Evolutionary conservation across 2,329 filamentous ascomycete genomes (phyloP).

Genomic region (Colletotrichum filicis): DNA sequence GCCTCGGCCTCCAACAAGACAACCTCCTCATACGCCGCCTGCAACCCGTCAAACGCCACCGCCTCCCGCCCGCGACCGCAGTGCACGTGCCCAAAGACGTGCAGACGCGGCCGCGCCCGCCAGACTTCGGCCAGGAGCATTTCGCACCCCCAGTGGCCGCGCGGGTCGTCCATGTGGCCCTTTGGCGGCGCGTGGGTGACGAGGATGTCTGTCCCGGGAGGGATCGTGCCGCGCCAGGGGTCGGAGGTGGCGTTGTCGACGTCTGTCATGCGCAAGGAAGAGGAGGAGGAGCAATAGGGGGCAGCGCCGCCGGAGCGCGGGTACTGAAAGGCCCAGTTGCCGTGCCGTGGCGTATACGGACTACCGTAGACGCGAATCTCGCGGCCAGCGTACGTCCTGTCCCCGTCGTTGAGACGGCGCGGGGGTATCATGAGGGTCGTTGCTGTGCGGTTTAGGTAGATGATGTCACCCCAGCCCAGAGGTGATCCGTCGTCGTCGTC

Average conservation of each 20-base stretch:
- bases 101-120: slow-evolving; percentile 44
- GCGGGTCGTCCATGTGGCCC: slow-evolving; percentile 47
- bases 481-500: not conserved
- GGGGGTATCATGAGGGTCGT: slow-evolving; percentile 36
- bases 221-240: slow-evolving; percentile 41
- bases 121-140: slow-evolving; percentile 44
- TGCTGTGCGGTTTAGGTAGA: slow-evolving; percentile 40
- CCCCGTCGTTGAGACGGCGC: slow-evolving; percentile 33
- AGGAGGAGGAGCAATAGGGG: no score
- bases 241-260: slow-evolving; percentile 32
- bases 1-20: not conserved
- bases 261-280: not conserved
- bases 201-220: slow-evolving; percentile 47
- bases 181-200: slow-evolving; percentile 52
- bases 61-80: slow-evolving; percentile 45
- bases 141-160: slow-evolving; percentile 42
- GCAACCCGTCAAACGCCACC: slow-evolving; percentile 43
- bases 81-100: slow-evolving; percentile 53
- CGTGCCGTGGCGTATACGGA: slow-evolving; percentile 45
- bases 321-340: slow-evolving; percentile 57
- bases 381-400: not conserved
- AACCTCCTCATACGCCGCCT: slow-evolving; percentile 39
- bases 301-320: slow-evolving; percentile 15
- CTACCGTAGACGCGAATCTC: slow-evolving; percentile 48
- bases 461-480: slow-evolving; percentile 40